Conservation (phyloP, 495 filamentous ascomycete genomes). For the Saxophila tyrrhenica region DNA sequence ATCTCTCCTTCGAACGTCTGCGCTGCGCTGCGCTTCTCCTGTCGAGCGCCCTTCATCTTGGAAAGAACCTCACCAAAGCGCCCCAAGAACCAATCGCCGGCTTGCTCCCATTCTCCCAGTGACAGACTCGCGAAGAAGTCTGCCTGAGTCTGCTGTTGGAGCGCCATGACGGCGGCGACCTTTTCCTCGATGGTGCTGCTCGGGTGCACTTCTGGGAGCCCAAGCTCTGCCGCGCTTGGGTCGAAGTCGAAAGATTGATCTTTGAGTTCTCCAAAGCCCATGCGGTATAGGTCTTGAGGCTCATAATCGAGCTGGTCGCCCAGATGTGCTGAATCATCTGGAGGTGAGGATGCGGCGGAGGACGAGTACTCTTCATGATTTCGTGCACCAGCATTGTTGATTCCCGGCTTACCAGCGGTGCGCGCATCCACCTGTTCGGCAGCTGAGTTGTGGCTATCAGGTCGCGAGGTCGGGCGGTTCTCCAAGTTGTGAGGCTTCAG, state of each 20-base stretch:
- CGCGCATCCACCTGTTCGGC: too few species aligned
- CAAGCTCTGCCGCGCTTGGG: slow-evolving; percentile 22
- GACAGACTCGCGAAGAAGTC: slow-evolving; percentile 53
- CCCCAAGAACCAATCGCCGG: slow-evolving; percentile 68
- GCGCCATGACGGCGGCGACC: slow-evolving; percentile 22
- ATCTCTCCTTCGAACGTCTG: slow-evolving; percentile 60
- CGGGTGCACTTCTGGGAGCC: slow-evolving; percentile 24
- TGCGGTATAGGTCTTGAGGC: background rate
- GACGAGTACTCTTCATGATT: background rate
- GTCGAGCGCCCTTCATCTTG: slow-evolving; percentile 52
- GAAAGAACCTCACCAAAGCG: slow-evolving; percentile 52
- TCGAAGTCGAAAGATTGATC: slow-evolving; percentile 45
- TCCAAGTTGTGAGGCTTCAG: background rate
- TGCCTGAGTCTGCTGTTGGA: slow-evolving; percentile 37
- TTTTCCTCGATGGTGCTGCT: background rate
- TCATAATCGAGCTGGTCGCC: slow-evolving; percentile 12
- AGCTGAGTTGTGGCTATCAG: background rate
- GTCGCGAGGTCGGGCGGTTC: background rate
- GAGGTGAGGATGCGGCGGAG: background rate
- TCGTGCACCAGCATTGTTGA: background rate
- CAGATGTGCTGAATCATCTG: background rate
- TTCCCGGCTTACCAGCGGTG: too few species aligned
- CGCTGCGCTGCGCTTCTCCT: slow-evolving; percentile 52
- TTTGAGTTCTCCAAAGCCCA: slow-evolving; percentile 39
- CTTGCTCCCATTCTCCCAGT: slow-evolving; percentile 68